Conservation (phyloP, 306 rosid genomes). For the Dryas octopetala region DNA sequence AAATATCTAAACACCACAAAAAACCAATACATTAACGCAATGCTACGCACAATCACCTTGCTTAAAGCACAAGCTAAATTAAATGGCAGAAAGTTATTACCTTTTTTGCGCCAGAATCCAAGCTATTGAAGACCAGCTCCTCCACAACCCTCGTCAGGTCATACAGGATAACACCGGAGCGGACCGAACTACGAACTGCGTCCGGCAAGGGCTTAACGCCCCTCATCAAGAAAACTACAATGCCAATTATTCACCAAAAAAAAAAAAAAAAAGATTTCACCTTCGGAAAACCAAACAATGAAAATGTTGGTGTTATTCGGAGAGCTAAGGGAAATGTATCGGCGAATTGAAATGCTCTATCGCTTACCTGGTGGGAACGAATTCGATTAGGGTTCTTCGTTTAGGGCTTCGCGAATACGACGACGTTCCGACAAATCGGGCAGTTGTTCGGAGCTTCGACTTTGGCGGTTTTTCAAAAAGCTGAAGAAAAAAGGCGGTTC, state of each 20-base stretch:
- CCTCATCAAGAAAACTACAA: slow-evolving; percentile 38
- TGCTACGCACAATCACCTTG: not conserved
- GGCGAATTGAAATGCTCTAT: slow-evolving; percentile 6
- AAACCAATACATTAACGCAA: not conserved
- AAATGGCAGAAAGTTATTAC: slow-evolving; percentile 25
- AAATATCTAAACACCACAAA: not conserved
- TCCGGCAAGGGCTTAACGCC: slow-evolving; percentile 56
- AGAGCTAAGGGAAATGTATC: not conserved
- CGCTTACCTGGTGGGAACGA: not conserved
- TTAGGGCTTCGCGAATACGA: not conserved
- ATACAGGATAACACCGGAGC: slow-evolving; percentile 61
- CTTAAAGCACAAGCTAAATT: not conserved
- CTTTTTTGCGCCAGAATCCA: slow-evolving; percentile 76
- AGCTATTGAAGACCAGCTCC: slow-evolving; percentile 77
- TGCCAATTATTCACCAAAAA: not conserved
- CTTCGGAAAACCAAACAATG: not conserved
- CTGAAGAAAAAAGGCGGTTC: slow-evolving; percentile 12
- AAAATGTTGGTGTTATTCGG: not conserved
- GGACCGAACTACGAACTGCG: slow-evolving; percentile 59
- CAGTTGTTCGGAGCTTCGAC: not conserved
- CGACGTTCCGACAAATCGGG: not conserved
- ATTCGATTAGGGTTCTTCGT: not conserved
- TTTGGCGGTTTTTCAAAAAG: not conserved
- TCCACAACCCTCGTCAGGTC: slow-evolving; percentile 75
- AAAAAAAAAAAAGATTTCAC: too few species aligned